Evolutionary conservation across 2,329 filamentous ascomycete genomes (phyloP).

Genomic region (Dothiorella sarmentorum): DNA sequence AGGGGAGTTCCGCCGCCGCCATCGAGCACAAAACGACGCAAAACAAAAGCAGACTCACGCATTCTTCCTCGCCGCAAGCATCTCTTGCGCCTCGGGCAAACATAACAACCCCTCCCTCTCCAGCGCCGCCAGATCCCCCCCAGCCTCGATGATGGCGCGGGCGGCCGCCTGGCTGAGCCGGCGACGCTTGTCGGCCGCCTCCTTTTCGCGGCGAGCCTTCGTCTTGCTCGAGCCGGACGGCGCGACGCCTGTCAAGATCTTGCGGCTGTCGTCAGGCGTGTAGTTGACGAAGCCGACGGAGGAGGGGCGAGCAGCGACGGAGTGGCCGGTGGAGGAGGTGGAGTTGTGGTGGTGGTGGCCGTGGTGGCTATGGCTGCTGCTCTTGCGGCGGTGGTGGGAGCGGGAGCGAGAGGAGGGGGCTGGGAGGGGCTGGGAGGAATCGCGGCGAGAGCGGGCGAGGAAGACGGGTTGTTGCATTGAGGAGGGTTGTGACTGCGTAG

Average conservation of each 20-base stretch:
- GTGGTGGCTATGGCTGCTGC: neutral
- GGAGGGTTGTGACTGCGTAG: neutral
- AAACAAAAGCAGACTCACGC: too few relatives aligned
- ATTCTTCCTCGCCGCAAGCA: neutral
- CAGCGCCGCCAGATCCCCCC: constrained; percentile 57
- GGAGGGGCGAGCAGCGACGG: constrained; percentile 41
- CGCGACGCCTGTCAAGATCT: constrained; percentile 85
- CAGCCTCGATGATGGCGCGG: constrained; percentile 66
- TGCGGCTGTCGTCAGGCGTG: constrained; percentile 72
- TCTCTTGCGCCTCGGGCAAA: constrained; percentile 12
- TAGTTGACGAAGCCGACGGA: constrained; percentile 78
- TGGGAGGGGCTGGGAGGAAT: constrained; percentile 1
- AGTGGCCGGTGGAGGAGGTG: constrained; percentile 22
- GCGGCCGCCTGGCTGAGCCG: constrained; percentile 65
- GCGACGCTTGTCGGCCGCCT: constrained; percentile 73
- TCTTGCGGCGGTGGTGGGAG: constrained; percentile 17
- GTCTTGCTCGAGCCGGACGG: constrained; percentile 91
- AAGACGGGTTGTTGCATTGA: neutral
- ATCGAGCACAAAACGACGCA: neutral
- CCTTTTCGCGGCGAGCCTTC: constrained; percentile 85
- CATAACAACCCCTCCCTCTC: constrained; percentile 40
- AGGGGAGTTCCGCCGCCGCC: too few relatives aligned
- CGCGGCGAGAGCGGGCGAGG: constrained; percentile 1
- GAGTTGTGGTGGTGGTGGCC: too few relatives aligned
- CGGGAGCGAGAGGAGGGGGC: neutral